Percentiles rank a stretch among this genome's conserved stretches.
These are phyloP conservation scores for Macrocystidia cucumis DNA, from an alignment of 1,284 basidiomycete genomes.

Conservation along the genomic window DNA sequence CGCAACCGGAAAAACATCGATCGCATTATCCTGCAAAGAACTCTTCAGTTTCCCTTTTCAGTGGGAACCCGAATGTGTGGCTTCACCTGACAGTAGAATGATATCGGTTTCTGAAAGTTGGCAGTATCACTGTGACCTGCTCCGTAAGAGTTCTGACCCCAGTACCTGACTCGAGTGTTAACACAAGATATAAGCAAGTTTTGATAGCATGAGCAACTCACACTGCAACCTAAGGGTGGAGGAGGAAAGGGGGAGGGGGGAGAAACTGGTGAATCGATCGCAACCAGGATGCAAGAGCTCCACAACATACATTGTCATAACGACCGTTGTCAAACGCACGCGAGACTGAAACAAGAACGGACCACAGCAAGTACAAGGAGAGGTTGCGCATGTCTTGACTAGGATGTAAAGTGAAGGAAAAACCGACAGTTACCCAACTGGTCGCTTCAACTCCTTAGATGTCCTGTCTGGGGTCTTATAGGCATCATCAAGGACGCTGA, in stretches of 20 bases:
- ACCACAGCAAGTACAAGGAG: too few species aligned
- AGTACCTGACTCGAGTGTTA: constrained; percentile 32
- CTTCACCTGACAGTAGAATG: constrained; percentile 50
- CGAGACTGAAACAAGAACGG: too few species aligned
- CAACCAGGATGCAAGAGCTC: too few species aligned
- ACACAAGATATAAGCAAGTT: constrained; percentile 6
- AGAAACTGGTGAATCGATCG: too few species aligned
- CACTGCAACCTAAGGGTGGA: constrained; percentile 38
- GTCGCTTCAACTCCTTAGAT: too few species aligned
- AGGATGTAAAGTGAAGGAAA: too few species aligned
- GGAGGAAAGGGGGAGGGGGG: constrained; percentile 6
- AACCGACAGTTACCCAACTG: too few species aligned
- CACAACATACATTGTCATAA: constrained; percentile 63
- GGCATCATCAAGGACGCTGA: too few species aligned
- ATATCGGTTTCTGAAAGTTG: constrained; percentile 48
- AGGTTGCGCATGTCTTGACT: too few species aligned
- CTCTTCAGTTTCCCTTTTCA: not conserved
- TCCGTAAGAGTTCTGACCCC: constrained; percentile 65
- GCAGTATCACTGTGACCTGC: constrained; percentile 41
- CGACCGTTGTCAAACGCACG: constrained; percentile 47
- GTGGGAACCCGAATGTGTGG: not conserved
- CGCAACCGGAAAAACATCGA: constrained; percentile 56
- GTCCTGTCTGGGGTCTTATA: too few species aligned
- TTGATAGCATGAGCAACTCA: constrained; percentile 18
- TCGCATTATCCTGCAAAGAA: constrained; percentile 39